phyloP scores from a whole-genome alignment of 192 early-diverging fungal species.

The Chytriomyces hyalinus region DNA sequence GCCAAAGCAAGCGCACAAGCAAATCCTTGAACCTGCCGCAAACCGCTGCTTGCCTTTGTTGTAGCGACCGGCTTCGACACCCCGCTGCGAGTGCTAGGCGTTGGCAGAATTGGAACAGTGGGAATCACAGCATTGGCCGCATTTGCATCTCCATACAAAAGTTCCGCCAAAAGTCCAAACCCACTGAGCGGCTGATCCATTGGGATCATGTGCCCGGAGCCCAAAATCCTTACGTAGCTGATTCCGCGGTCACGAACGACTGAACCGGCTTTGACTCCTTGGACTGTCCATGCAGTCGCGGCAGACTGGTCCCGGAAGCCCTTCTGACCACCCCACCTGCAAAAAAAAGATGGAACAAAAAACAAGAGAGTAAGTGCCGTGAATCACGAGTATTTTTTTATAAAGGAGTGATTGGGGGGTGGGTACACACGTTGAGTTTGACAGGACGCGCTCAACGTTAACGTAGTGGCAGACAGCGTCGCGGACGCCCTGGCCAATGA shows the following conservation, averaged over 20 bases:
- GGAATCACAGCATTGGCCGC: not conserved
- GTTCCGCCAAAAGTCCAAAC: constrained; percentile 7
- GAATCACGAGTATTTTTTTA: not conserved
- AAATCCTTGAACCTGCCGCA: no score
- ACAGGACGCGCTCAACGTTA: constrained; percentile 55
- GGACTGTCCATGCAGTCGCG: constrained; percentile 6
- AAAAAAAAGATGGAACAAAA: not conserved
- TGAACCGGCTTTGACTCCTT: constrained; percentile 41
- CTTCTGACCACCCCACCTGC: constrained; percentile 48
- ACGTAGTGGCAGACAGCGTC: constrained; percentile 22
- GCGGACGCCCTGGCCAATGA: constrained; percentile 10
- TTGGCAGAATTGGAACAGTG: not conserved
- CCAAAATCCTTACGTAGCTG: constrained; percentile 55
- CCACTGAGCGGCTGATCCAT: constrained; percentile 59
- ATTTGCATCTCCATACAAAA: not conserved
- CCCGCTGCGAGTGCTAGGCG: not conserved
- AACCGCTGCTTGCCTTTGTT: no score
- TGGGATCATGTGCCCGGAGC: constrained; percentile 70
- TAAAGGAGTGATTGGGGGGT: not conserved
- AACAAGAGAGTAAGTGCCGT: not conserved
- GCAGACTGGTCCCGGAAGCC: constrained; percentile 38
- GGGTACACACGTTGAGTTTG: constrained; percentile 45
- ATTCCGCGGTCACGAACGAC: constrained; percentile 57
- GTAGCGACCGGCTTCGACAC: no score
- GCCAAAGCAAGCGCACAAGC: no score